Base-by-base conservation (phyloP, 495 filamentous ascomycete genomes). In the Darksidea phi region DNA sequence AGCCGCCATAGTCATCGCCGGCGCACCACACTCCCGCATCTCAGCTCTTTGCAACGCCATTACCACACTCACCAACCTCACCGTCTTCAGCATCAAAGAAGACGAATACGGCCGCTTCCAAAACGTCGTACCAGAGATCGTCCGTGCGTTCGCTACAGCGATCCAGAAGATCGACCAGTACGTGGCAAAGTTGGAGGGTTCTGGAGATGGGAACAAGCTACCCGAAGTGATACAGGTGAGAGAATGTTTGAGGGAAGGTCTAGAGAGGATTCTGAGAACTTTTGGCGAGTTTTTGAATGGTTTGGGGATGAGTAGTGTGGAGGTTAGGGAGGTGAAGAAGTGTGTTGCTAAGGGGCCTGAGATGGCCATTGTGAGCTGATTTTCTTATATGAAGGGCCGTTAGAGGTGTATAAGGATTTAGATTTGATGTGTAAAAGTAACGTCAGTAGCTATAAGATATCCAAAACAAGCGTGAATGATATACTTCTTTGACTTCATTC, bases 51-150 rank as follows among this genome's bases (percentile, higher is more conserved):
- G 88, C 50, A 84, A 91, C 68, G 88, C 90, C 7, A 80, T 86
- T 34, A 82, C 85, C 57, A 83, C 86, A 0, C 74, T 97, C 38
- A 81, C 83, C 10, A 77, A 75, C 37, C 79, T 99, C 6, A 80
- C 87, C 15, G 79, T 87, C n/a, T 78, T 79, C 41, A 90, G 86
- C 72, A 74, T 97, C 28, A 75, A 76, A 10, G 94, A 99, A 74
- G 94, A 99, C 72, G 78, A 78, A n/a, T 95, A 84, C 66, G 94
- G 94, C 24, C 86, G 88, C 66, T 94, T 96, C 41, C 85, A 93
- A 51, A 79, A 83, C 32, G 86, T 93, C 67, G 82, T 97, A 1
- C 82, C 88, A 6, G 68, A 71, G 7, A 82, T 95, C 28, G 82
- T 97, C 46, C 79, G 84, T 50, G 83, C 83, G 1, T 86, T 91